Evolutionary conservation across 169 alveolate species (phyloP).

Genomic region (Condylostoma magnum): DNA sequence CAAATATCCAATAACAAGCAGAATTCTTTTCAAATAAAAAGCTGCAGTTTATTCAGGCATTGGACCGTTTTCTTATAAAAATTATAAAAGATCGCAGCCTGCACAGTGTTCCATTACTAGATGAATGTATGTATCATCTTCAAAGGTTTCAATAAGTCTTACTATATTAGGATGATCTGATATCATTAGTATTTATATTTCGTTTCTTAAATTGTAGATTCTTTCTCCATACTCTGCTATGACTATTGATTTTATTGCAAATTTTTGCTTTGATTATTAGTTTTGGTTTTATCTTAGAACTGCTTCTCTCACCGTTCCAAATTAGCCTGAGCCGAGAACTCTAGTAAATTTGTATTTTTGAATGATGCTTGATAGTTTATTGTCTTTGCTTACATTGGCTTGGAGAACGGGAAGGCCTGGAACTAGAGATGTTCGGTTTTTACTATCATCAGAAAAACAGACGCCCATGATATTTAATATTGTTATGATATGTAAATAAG

Average conservation of each 20-base stretch:
- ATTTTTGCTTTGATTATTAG: not conserved
- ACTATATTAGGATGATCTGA: slow-evolving; percentile 69
- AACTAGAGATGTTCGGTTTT: no score
- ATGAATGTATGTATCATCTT: slow-evolving; percentile 62
- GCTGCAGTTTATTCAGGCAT: slow-evolving; percentile 67
- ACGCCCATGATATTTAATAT: no score
- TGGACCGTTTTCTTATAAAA: slow-evolving; percentile 51
- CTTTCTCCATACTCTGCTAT: not conserved
- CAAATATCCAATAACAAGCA: slow-evolving; percentile 76
- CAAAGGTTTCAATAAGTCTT: slow-evolving; percentile 61
- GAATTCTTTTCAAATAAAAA: slow-evolving; percentile 65
- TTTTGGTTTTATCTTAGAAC: not conserved
- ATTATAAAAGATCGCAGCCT: slow-evolving; percentile 36
- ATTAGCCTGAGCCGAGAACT: slow-evolving; percentile 27
- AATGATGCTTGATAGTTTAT: no score
- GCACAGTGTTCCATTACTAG: slow-evolving; percentile 57
- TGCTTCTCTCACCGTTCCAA: slow-evolving; percentile 35
- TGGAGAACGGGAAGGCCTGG: no score
- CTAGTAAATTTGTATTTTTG: not conserved
- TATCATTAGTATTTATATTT: slow-evolving; percentile 10
- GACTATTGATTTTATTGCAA: slow-evolving; percentile 31
- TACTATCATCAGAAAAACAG: no score
- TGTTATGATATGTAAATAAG: no score
- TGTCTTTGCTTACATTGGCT: no score
- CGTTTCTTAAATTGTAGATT: slow-evolving; percentile 58